Conservation (phyloP, 345 rosid genomes). For the Eucalyptus microcorys region DNA sequence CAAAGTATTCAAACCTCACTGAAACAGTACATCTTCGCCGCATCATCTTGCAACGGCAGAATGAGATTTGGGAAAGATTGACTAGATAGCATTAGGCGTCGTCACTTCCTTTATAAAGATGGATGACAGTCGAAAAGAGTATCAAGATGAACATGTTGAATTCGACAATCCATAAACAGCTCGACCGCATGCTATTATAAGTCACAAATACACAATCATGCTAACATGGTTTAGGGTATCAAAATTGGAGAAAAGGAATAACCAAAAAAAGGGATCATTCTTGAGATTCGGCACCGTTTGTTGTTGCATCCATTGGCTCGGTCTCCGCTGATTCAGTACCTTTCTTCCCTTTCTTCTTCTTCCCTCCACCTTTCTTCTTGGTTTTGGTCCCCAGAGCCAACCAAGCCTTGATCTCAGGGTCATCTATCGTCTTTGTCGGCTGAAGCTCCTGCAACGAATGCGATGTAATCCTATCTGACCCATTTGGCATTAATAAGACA, state of each 20-base stretch:
- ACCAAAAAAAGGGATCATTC: slow-evolving; percentile 1
- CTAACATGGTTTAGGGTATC: background rate
- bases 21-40: background rate
- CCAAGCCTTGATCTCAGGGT: slow-evolving; percentile 96
- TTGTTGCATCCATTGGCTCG: slow-evolving; percentile 51
- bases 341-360: slow-evolving; percentile 97
- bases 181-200: background rate
- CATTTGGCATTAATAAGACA: slow-evolving; percentile 91
- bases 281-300: slow-evolving; percentile 28
- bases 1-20: background rate
- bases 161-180: background rate
- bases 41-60: background rate
- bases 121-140: background rate
- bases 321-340: slow-evolving; percentile 45
- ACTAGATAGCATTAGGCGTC: background rate
- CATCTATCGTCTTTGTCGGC: slow-evolving; percentile 63
- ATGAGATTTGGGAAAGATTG: background rate
- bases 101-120: background rate
- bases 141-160: background rate
- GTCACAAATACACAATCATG: background rate
- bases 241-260: slow-evolving; percentile 29
- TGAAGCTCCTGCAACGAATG: slow-evolving; percentile 72
- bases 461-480: slow-evolving; percentile 83
- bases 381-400: slow-evolving; percentile 81
- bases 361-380: slow-evolving; percentile 96